Percentiles rank a stretch among this genome's conserved stretches.
phyloP scores from a whole-genome alignment of 2,329 filamentous ascomycete species.

The Botrytis cinerea region DNA sequence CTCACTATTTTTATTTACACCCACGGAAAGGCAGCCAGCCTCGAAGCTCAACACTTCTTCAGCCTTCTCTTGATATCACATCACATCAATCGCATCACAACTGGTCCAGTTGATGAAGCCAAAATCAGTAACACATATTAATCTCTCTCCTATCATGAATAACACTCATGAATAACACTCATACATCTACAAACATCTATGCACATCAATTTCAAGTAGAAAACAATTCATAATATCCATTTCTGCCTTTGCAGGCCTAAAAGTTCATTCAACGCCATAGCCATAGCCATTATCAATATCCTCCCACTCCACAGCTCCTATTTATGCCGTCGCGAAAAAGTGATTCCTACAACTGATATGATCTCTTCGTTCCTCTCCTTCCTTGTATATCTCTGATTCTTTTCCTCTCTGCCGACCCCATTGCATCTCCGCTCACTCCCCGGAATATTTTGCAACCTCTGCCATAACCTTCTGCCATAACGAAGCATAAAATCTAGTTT shows the following conservation, averaged over 20 bases:
- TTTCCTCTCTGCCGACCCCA: background rate
- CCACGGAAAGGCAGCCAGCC: background rate
- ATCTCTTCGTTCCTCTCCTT: constrained; percentile 28
- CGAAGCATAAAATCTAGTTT: constrained; percentile 57
- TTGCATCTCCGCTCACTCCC: background rate
- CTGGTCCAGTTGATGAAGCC: background rate
- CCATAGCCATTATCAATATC: constrained; percentile 25
- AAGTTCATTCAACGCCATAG: constrained; percentile 27
- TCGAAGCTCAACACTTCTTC: background rate
- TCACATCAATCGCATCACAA: background rate
- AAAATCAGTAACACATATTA: background rate
- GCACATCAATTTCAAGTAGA: background rate
- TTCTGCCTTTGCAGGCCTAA: constrained; percentile 23
- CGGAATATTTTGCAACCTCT: background rate
- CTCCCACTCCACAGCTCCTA: constrained; percentile 29
- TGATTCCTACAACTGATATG: constrained; percentile 27
- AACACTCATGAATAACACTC: background rate
- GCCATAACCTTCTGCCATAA: background rate
- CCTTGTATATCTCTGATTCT: constrained; percentile 4
- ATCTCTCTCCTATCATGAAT: background rate
- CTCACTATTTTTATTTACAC: background rate
- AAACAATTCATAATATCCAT: constrained; percentile 11
- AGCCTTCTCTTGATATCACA: background rate
- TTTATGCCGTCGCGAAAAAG: constrained; percentile 30
- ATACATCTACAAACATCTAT: background rate